These are phyloP conservation scores for Helotiales sp. DNA, from an alignment of 2,329 filamentous ascomycete genomes.

Conservation along the genomic window DNA sequence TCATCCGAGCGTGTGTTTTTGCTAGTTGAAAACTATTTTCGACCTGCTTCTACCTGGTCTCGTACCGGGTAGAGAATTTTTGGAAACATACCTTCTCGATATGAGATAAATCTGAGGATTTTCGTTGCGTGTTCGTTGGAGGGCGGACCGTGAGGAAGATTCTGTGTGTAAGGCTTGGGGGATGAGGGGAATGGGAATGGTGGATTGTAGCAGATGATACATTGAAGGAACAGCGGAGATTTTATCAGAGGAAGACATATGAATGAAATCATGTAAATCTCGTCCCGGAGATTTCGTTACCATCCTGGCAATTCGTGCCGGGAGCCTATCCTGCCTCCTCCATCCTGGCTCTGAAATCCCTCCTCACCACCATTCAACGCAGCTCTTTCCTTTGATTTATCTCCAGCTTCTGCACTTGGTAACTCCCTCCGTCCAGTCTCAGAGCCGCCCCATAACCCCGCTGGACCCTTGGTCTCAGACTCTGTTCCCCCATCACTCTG, in stretches of 20 bases:
- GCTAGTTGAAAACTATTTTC: constrained; percentile 10
- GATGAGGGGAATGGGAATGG: neutral
- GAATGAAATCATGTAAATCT: too few relatives aligned
- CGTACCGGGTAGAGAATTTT: constrained; percentile 5
- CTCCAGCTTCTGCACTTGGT: neutral
- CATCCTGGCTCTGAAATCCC: too few relatives aligned
- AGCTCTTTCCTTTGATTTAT: neutral
- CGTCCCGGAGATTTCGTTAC: too few relatives aligned
- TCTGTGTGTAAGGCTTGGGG: neutral
- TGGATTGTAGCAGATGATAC: too few relatives aligned
- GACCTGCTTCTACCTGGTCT: neutral
- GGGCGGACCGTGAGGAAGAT: neutral
- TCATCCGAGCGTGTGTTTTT: constrained; percentile 11
- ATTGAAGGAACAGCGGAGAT: too few relatives aligned
- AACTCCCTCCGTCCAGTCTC: neutral
- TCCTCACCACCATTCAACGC: too few relatives aligned
- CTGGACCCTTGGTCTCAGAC: neutral
- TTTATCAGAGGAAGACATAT: too few relatives aligned
- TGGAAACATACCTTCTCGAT: neutral
- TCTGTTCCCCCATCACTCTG: neutral
- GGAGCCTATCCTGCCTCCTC: neutral
- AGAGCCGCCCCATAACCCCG: neutral
- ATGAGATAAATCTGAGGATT: neutral
- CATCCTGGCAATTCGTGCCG: neutral
- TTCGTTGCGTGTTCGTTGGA: neutral